phyloP scores from a whole-genome alignment of 805 yeast species.

The Pichia cabralensis region DNA sequence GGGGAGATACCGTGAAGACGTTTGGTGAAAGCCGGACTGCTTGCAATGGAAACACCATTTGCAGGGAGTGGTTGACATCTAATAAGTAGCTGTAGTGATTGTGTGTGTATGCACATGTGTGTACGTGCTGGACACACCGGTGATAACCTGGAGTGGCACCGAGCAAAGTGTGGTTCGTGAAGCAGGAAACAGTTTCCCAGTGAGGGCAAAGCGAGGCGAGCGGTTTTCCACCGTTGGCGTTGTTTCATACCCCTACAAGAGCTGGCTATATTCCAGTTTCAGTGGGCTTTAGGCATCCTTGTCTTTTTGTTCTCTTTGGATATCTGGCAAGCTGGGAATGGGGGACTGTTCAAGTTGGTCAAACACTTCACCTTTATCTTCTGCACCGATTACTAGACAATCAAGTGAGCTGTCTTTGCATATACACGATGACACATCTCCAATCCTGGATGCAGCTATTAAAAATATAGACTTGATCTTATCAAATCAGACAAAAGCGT shows the following conservation, averaged over 20 bases:
- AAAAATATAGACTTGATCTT: conserved; percentile 32
- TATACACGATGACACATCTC: conserved; percentile 16
- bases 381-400: conserved; percentile 16
- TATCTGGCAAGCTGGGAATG: neutral
- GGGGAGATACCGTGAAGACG: conserved; percentile 91
- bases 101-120: too few species aligned
- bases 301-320: neutral
- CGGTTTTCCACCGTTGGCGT: too few species aligned
- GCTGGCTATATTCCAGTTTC: too few species aligned
- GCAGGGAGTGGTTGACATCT: too few species aligned
- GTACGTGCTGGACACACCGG: too few species aligned
- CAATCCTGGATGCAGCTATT: conserved; percentile 18
- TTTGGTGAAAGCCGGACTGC: conserved; percentile 48
- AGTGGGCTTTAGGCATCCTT: too few species aligned
- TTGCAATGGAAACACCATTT: neutral
- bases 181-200: too few species aligned
- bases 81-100: too few species aligned
- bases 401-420: conserved; percentile 21
- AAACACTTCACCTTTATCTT: conserved; percentile 7
- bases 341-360: conserved; percentile 5
- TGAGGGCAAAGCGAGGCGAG: too few species aligned
- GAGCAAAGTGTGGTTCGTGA: too few species aligned
- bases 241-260: too few species aligned
- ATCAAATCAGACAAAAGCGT: conserved; percentile 37
- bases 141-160: too few species aligned